A percentile compares a stretch with the other conserved stretches of the same genome.
phyloP scores from a whole-genome alignment of 345 rosid genomes.

The Arabidopsis suecica region DNA sequence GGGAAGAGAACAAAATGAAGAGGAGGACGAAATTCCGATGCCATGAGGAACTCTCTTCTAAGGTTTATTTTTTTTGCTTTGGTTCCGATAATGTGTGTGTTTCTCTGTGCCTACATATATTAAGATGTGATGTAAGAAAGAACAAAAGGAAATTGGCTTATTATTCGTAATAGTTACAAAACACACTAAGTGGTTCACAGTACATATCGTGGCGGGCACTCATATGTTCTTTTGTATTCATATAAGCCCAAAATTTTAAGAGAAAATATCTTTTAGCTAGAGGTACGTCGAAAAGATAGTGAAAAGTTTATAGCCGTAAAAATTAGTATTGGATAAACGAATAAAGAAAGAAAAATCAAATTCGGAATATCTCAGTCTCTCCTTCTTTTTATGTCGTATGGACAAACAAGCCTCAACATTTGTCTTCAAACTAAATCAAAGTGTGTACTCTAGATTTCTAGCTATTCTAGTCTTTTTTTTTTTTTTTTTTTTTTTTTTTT shows the following conservation, averaged over 20 bases:
- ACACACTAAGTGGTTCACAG: constrained; percentile 28
- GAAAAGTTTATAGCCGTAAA: constrained; percentile 2
- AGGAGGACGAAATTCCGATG: constrained; percentile 15
- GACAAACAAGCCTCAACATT: background rate
- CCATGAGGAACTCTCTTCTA: constrained; percentile 16
- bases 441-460: background rate
- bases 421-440: background rate
- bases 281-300: background rate
- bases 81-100: background rate
- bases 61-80: background rate
- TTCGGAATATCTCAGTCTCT: background rate
- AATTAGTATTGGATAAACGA: background rate
- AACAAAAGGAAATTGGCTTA: constrained; percentile 21
- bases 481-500: background rate
- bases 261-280: background rate
- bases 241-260: background rate
- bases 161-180: background rate
- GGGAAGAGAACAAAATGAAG: constrained; percentile 62
- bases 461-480: background rate
- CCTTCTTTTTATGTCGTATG: background rate
- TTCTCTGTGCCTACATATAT: background rate
- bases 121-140: constrained; percentile 1
- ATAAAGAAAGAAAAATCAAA: background rate
- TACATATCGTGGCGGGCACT: constrained; percentile 9
- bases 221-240: background rate